Conservation (phyloP, 371 early-diverging fungal genomes). For the Mucor circinelloides region DNA sequence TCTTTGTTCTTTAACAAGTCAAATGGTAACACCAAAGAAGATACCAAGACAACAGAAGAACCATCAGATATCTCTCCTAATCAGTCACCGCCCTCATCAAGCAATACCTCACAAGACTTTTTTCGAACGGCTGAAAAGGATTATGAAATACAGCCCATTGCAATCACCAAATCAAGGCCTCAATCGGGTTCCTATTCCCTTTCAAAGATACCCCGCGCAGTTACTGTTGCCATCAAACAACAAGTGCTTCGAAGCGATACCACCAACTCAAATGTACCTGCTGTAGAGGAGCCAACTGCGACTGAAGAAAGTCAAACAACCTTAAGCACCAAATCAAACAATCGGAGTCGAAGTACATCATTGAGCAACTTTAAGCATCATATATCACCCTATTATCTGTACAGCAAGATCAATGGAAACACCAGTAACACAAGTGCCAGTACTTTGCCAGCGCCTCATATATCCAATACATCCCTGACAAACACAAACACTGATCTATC, state of each 20-base stretch:
- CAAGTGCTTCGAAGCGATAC: slow-evolving; percentile 12
- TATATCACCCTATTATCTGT: slow-evolving; percentile 8
- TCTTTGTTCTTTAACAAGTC: slow-evolving; percentile 1
- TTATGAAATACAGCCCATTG: background rate
- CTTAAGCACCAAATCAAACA: background rate
- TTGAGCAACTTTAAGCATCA: slow-evolving; percentile 8
- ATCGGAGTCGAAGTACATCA: slow-evolving; percentile 4
- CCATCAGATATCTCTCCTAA: background rate
- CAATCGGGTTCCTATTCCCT: slow-evolving; percentile 10
- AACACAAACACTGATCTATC: background rate
- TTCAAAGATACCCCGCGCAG: slow-evolving; percentile 20
- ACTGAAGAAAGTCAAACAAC: background rate
- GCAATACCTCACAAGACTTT: background rate
- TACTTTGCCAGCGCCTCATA: background rate
- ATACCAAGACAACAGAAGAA: background rate
- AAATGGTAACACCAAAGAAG: background rate
- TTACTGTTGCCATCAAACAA: slow-evolving; percentile 21
- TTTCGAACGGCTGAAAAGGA: background rate
- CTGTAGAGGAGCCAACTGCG: background rate
- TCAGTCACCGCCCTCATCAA: background rate
- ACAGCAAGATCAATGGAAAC: slow-evolving; percentile 7
- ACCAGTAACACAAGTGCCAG: background rate
- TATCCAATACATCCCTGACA: background rate
- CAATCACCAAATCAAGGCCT: background rate
- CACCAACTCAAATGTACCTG: background rate